Conservation (phyloP, 495 filamentous ascomycete species). For the Hypomontagnella submonticulosa region DNA sequence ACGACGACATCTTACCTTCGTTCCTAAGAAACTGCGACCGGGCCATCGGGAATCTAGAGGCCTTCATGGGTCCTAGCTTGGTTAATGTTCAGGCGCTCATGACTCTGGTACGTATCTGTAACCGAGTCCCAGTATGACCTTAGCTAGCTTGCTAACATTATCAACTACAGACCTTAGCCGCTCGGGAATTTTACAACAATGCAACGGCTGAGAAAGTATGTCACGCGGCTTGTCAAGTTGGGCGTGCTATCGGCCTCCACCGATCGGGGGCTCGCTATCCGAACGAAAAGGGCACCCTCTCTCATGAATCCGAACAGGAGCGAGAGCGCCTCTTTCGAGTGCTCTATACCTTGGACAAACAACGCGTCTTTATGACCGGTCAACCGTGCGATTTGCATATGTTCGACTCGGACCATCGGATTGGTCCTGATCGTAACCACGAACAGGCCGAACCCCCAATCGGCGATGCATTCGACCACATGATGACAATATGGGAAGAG, state of each 20-base stretch:
- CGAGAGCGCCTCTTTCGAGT: slow-evolving; percentile 26
- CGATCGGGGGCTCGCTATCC: slow-evolving; percentile 1
- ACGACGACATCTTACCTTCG: slow-evolving; percentile 31
- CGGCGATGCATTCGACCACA: slow-evolving; percentile 26
- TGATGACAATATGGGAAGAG: slow-evolving; percentile 41
- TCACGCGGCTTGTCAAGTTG: slow-evolving; percentile 35
- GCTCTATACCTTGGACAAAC: slow-evolving; percentile 35
- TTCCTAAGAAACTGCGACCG: slow-evolving; percentile 39
- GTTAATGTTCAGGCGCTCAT: slow-evolving; percentile 29
- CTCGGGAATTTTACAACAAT: slow-evolving; percentile 30
- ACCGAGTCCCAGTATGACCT: too few species aligned
- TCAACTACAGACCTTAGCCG: slow-evolving; percentile 11
- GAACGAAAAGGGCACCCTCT: neutral
- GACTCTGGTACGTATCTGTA: slow-evolving; percentile 22
- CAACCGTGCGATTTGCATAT: slow-evolving; percentile 31
- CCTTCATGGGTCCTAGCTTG: slow-evolving; percentile 19
- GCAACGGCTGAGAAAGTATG: slow-evolving; percentile 24
- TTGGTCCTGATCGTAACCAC: neutral
- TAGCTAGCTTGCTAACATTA: neutral
- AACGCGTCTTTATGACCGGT: slow-evolving; percentile 33
- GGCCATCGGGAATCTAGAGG: slow-evolving; percentile 19
- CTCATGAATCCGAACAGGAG: neutral
- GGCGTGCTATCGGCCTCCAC: slow-evolving; percentile 28
- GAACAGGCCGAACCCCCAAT: slow-evolving; percentile 4
- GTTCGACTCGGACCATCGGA: slow-evolving; percentile 32